phyloP scores from a whole-genome alignment of 1,139 yeast genomes.

The Candida sp. region DNA sequence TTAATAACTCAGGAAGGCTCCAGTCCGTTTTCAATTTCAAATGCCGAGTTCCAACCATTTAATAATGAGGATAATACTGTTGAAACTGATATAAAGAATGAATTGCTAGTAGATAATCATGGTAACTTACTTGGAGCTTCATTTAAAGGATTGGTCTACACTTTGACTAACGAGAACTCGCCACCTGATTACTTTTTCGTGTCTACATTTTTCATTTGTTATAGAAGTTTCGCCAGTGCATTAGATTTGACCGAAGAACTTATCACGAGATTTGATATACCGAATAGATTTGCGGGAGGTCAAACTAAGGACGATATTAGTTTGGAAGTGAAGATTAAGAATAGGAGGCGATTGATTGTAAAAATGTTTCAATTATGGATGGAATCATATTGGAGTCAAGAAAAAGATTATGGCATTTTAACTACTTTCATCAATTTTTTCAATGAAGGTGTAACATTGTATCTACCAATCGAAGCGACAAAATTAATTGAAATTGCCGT shows the following conservation, averaged over 20 bases:
- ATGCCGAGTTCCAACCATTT: constrained; percentile 36
- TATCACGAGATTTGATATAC: constrained; percentile 60
- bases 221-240: constrained; percentile 71
- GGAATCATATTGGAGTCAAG: constrained; percentile 81
- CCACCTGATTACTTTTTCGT: constrained; percentile 70
- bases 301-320: constrained; percentile 33
- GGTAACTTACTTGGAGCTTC: constrained; percentile 75
- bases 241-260: constrained; percentile 68
- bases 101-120: constrained; percentile 42
- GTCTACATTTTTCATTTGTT: constrained; percentile 78
- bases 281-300: constrained; percentile 26
- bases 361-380: constrained; percentile 78
- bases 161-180: constrained; percentile 68
- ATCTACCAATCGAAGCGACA: constrained; percentile 63
- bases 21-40: constrained; percentile 40
- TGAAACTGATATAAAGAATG: constrained; percentile 24
- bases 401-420: constrained; percentile 55
- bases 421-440: constrained; percentile 74
- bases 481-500: constrained; percentile 62
- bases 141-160: constrained; percentile 66
- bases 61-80: constrained; percentile 15
- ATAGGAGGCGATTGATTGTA: constrained; percentile 64
- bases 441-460: constrained; percentile 61
- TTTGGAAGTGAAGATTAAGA: constrained; percentile 52
- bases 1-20: constrained; percentile 39